phyloP scores from a whole-genome alignment of 495 filamentous ascomycete species.

The Barbatosphaeria neglecta region DNA sequence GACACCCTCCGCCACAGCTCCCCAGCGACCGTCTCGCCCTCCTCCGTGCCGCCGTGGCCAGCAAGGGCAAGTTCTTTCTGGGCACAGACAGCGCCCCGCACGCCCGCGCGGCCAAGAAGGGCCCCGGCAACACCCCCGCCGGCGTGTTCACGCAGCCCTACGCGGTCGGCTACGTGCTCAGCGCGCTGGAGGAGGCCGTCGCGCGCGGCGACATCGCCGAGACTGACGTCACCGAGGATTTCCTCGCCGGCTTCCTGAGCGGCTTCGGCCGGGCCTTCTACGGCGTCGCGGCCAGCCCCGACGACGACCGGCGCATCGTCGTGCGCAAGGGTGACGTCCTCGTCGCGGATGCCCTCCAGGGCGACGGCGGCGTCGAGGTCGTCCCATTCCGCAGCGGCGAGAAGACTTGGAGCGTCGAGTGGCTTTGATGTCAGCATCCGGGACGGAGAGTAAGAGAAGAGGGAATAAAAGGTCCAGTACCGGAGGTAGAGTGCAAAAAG shows the following conservation, averaged over 20 bases:
- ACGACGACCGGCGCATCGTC: constrained; percentile 8
- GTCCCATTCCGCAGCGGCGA: constrained; percentile 61
- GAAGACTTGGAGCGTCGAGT: constrained; percentile 48
- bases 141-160: constrained; percentile 90
- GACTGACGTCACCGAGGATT: constrained; percentile 57
- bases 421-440: too few relatives aligned
- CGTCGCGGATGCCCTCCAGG: constrained; percentile 20
- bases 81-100: constrained; percentile 40
- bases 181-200: constrained; percentile 59
- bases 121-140: constrained; percentile 55
- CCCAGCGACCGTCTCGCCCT: constrained; percentile 67
- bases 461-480: neutral
- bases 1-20: constrained; percentile 4
- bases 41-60: constrained; percentile 52
- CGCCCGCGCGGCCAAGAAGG: constrained; percentile 59
- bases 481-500: neutral
- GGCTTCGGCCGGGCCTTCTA: constrained; percentile 70
- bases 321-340: constrained; percentile 8
- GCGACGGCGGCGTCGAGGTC: constrained; percentile 41
- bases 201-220: constrained; percentile 53
- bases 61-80: constrained; percentile 76
- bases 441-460: too few relatives aligned
- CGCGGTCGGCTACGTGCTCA: constrained; percentile 61
- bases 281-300: constrained; percentile 5
- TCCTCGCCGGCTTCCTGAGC: constrained; percentile 63